Base-by-base conservation (phyloP, 1,284 basidiomycete species). In the Cutaneotrichosporon sp. region DNA sequence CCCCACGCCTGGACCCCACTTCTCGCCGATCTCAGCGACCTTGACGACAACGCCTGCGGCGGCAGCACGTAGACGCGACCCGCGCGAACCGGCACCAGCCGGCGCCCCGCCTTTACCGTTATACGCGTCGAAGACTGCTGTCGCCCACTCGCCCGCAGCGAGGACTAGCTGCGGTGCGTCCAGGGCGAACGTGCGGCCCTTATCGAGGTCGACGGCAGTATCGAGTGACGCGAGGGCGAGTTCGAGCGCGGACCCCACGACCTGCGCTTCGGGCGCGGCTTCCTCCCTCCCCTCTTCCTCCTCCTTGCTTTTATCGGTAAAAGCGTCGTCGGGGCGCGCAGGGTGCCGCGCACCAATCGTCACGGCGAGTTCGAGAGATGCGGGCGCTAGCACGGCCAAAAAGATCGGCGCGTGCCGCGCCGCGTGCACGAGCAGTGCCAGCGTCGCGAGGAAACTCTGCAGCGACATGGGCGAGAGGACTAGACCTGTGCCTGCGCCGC, bases 41-140 rank as follows among this genome's bases (percentile, higher is more conserved):
- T 88, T 88, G 23, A 94, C 75, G 34, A 91, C 72, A 0, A 92
- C 84, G 0, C 88, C 89, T 0, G 89, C 89, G 2, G 85, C 83
- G 1, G 83, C 83, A 46, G 84, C 81, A 46, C 80, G 80, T 38
- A 89, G 67, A 54, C 80, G 60, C 1, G 71, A 72, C 44, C 72
- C 74, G 13, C 59, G 53, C 1, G 85, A 87, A n/a, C 86, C 87
- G 26, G 82, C 82, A 5, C 84, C 86, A 37, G 77, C 73, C 13
- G 54, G 61, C 5, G 84, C 76, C 50, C 77, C 79, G 33, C 80
- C 69, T 0, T 89, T 88, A 50, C 79, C 79, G 59, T 88, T 87
- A 52, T 90, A 70, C 33, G 69, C 71, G 8, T 78, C 74, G 63
- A 93, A 87, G 3, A 92, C 78, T 36, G 77, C 78, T 8, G 79